Evolutionary conservation across 2,329 filamentous ascomycete genomes (phyloP).

Genomic region (Penicillium sp.): DNA sequence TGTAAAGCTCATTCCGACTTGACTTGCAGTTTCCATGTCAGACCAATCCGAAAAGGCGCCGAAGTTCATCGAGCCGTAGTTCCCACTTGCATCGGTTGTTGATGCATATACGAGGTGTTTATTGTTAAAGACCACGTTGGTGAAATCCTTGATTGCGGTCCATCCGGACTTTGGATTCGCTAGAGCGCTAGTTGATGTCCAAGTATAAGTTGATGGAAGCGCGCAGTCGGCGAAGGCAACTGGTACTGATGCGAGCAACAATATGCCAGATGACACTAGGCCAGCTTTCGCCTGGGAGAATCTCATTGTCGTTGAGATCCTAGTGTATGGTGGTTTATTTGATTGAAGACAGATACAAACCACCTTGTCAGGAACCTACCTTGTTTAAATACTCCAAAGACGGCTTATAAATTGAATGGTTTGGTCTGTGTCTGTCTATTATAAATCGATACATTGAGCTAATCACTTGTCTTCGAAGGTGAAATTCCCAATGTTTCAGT

Average conservation of each 20-base stretch:
- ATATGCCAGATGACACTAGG: not conserved
- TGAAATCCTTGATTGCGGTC: slow-evolving; percentile 65
- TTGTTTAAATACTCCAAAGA: not conserved
- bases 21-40: slow-evolving; percentile 51
- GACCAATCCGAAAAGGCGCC: slow-evolving; percentile 55
- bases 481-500: not conserved
- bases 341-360: not conserved
- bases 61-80: slow-evolving; percentile 62
- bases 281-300: not conserved
- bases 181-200: slow-evolving; percentile 55
- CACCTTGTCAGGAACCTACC: not conserved
- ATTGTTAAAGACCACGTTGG: slow-evolving; percentile 55
- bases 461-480: not conserved
- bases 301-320: not conserved
- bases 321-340: no score
- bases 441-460: no score
- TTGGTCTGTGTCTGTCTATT: not conserved
- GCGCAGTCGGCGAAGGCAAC: not conserved
- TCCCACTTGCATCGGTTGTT: slow-evolving; percentile 44
- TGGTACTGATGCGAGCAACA: not conserved
- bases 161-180: slow-evolving; percentile 56
- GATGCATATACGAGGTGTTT: slow-evolving; percentile 63
- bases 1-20: slow-evolving; percentile 50
- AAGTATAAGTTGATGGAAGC: slow-evolving; percentile 58
- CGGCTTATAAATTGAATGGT: not conserved